Percentiles rank a stretch among this genome's conserved stretches.
These are phyloP conservation scores for Cercospora janseana DNA, from an alignment of 2,329 filamentous ascomycete genomes.

Conservation along the genomic window DNA sequence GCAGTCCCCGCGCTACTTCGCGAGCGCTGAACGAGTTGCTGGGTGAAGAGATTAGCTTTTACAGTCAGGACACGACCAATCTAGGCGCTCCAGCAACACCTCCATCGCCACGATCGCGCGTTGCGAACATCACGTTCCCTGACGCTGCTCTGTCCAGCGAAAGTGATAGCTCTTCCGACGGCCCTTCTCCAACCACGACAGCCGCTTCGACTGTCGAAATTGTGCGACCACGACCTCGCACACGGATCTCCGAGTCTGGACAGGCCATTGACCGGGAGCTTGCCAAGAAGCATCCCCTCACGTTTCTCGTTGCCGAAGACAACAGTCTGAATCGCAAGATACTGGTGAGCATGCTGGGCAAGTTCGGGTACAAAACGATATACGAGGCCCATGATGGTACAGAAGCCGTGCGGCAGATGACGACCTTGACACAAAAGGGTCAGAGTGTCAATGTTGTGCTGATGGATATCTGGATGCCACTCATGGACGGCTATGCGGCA, in stretches of 20 bases:
- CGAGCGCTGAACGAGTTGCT: constrained; percentile 30
- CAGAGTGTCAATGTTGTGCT: constrained; percentile 60
- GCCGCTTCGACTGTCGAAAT: constrained; percentile 13
- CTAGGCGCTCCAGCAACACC: constrained; percentile 17
- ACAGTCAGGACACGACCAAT: background rate
- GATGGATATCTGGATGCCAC: constrained; percentile 77
- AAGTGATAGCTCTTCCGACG: constrained; percentile 14
- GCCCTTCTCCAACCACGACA: constrained; percentile 20
- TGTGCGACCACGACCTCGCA: constrained; percentile 11
- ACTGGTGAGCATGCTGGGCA: constrained; percentile 63
- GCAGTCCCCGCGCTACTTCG: constrained; percentile 29
- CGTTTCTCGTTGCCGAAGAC: constrained; percentile 69
- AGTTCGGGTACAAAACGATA: constrained; percentile 64
- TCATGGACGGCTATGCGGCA: constrained; percentile 70
- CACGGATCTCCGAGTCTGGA: constrained; percentile 26
- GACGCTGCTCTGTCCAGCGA: constrained; percentile 2
- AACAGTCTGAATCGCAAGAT: constrained; percentile 70
- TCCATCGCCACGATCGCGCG: constrained; percentile 23
- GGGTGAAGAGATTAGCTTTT: constrained; percentile 11
- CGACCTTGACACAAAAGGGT: constrained; percentile 26
- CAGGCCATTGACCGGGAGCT: constrained; percentile 55
- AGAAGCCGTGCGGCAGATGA: constrained; percentile 64
- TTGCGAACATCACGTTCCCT: constrained; percentile 10
- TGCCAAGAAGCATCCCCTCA: constrained; percentile 60
- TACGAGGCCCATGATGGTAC: constrained; percentile 66